Base-by-base conservation (phyloP, 1,139 yeast species). In the Geotrichum candidum region DNA sequence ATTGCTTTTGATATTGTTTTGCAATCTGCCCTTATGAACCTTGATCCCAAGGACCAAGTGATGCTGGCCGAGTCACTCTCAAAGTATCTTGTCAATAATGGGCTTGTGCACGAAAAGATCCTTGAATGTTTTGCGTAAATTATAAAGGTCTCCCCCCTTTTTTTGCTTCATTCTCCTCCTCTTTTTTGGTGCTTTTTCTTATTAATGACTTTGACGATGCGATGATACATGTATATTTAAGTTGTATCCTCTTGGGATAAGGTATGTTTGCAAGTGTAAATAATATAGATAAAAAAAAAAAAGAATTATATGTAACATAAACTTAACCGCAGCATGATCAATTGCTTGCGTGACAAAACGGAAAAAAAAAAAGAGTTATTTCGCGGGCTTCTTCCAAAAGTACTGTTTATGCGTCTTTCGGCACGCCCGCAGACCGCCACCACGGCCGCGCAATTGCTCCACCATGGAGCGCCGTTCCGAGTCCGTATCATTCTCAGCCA, bases 351-450 rank as follows among this genome's bases (percentile, higher is more conserved):
- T 35, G n/a, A 27, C 31, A 27, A 18, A 18, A 18, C 18, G 18
- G 38, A 33, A 4, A 35, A 4, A 3, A 3, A 18, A 18, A 18
- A 18, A 18, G 18, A 18, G 18, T 38, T 38, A 38, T 52, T 61
- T 61, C 10, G 60, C 46, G 22, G 64, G 64, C 33, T 48, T 66
- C 64, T 67, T 66, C 70, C 72, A 71, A 60, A 67, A 70, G 59
- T 69, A 73, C 68, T 94, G 98, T 75, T 94, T 94, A 76, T 92
- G 98, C 1, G 90, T 89, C 76, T 87, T 90, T 77, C 99, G 84
- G 75, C 98, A 94, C 45, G 45, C 45, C 11, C 45, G 45, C 6
- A 38, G 18, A 13, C 45, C 45, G 25, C 57, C 60, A 50, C 88
- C 84, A 52, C 87, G 87, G 50, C 96, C 97, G 62, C 90, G 78